Base-by-base conservation (phyloP, 2,329 filamentous ascomycete genomes). In the Daldinia sp. region DNA sequence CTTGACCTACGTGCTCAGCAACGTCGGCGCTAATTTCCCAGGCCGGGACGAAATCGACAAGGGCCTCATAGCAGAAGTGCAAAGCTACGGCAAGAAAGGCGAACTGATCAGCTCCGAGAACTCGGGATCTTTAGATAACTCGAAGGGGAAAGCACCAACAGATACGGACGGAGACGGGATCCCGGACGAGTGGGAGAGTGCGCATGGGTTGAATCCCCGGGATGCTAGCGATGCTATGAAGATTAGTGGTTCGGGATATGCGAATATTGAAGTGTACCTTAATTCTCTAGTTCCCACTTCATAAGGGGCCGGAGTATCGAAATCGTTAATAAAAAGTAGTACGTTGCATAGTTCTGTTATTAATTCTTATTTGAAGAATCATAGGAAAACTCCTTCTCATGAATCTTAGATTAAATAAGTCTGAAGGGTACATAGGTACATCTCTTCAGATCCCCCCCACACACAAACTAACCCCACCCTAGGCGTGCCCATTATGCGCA, bases 91-190 rank as follows among this genome's bases (percentile, higher is more conserved):
- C 2, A 81, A 76, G 58, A 63, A 69, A 3, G 82, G 82, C 1
- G 72, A 78, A 54, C 71, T 82, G 34, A 81, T 84, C 58, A 79
- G 76, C 35, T 77, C 83, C 64, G 82, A 83, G 74, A 78, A 70
- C 30, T 77, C 75, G 4, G 61, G 64, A 11, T 63, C 65, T 11
- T 76, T 82, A 71, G 76, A 76, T 15, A 79, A 78, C 0, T 74
- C 77, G 0, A 80, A 79, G 0, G 74, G 70, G 7, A 74, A 71
- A 0, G 74, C 74, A 30, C 76, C 76, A 41, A 73, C 72, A 15
- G 82, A 84, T 64, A 74, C 78, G 0, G 82, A 84, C 67, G 78
- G 78, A 0, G 82, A 84, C 61, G 81, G 82, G 0, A 83, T 84
- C 43, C 81, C 81, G 2, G 82, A 84, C 70, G 77, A 76, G 21